phyloP scores from a whole-genome alignment of 495 filamentous ascomycete genomes.

The Daldinia childiae region DNA sequence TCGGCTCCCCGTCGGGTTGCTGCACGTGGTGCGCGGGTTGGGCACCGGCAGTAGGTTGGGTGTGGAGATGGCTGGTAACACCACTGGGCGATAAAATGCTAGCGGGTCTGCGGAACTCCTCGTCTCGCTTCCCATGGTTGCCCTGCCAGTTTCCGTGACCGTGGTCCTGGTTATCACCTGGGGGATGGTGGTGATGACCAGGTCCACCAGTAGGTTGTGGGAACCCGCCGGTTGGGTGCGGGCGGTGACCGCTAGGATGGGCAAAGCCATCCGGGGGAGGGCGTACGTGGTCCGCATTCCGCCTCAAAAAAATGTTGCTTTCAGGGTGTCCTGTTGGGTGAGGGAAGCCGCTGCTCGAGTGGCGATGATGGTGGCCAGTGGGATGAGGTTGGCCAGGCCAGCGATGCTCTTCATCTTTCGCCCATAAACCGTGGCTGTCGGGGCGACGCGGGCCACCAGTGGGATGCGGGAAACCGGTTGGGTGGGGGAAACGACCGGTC shows the following conservation, averaged over 20 bases:
- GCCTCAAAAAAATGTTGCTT: neutral
- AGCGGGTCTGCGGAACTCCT: neutral
- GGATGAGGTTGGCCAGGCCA: neutral
- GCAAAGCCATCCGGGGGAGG: neutral
- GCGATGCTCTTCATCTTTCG: slow-evolving; percentile 2
- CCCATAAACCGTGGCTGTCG: neutral
- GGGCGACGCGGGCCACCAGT: too few species aligned
- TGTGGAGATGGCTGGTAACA: neutral
- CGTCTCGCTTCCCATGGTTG: neutral
- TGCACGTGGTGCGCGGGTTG: neutral
- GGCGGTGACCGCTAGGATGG: neutral
- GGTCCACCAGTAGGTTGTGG: neutral
- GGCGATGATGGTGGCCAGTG: neutral
- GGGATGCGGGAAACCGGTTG: slow-evolving; percentile 8
- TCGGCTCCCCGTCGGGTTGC: neutral
- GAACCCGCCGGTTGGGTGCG: slow-evolving; percentile 4
- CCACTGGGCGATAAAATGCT: neutral
- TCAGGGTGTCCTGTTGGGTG: neutral
- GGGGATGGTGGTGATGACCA: neutral
- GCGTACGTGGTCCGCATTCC: neutral
- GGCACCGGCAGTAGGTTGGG: neutral
- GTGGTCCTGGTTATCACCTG: neutral
- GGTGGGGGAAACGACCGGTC: slow-evolving; percentile 15
- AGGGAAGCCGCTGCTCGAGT: slow-evolving; percentile 2
- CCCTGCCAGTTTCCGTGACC: neutral